Base-by-base conservation (phyloP, 306 rosid species). In the Astragalus membranaceus region DNA sequence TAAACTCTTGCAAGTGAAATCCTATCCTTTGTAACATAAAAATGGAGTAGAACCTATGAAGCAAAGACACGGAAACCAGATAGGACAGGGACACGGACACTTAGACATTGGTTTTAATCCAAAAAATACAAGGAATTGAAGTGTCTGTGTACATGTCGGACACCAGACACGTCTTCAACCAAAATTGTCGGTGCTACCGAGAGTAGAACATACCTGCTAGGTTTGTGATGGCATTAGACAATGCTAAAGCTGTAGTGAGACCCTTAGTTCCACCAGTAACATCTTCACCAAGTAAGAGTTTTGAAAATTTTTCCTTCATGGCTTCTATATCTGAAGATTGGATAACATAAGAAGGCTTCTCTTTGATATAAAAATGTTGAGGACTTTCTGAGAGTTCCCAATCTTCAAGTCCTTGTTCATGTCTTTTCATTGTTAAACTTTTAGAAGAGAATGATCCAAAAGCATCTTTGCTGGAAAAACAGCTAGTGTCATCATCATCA, bases 241-340 rank as follows among this genome's bases (percentile, higher is more conserved):
- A 76, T 0, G 97, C 89, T 52, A 88, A 76, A 51, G 98, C 96
- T 30, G 96, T 82, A 74, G 55, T 76, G 61, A 88, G 77, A 50
- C 98, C 95, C 75, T 83, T 93, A 46, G 80, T 67, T 46, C 98
- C 98, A 42, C 98, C 98, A 0, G 94, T 88, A 65, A 88, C 77
- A 78, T 93, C 98, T 81, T 90, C 98, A 17, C 98, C 98, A 17
- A 93, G 79, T 78, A 90, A 83, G 32, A 93, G 87, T 78, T 81
- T 90, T 11, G 98, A 79, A 74, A 90, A 90, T 30, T 79, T 93
- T 44, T 93, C 97, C 82, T 87, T 93, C 98, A 93, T 87, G 64
- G 81, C 80, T 51, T 90, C 92, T 13, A 90, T 85, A 57, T 90
- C 96, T 13, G 96, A 80, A 72, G 47, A 65, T 49, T 85, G 82